Evolutionary conservation across 176 grass and related monocot genomes (phyloP), one percentile per base, ranked within the genome.

Genomic region (Bromus sterilis): DNA sequence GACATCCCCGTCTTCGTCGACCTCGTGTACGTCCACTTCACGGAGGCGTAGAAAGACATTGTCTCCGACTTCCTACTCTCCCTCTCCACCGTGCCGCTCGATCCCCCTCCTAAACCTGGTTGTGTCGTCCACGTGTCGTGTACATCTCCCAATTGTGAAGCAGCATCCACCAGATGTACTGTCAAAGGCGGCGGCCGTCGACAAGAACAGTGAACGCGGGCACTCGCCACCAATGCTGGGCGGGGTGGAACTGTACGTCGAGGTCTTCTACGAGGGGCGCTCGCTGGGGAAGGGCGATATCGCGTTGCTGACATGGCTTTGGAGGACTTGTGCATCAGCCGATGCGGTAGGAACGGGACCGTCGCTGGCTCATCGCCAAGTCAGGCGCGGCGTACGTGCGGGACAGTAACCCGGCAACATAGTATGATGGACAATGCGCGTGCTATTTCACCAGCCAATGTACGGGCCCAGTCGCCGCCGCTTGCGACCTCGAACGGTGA

Each of bases 401-500:
- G 92, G 86, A 88, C 3, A 89, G 92, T 18, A 89, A 91, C 86
- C 64, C 92, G n/a, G 86, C 80, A 31, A 55, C 62, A 2, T 92
- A 98, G 88, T 98, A 92, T 78, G 88, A 88, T 0, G 95, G 92
- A 4, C 88, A 89, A 78, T 98, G 95, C 75, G 88, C 95, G 67
- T 94, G 95, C 95, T 92, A 56, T 98, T 98, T 83, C 89, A 92
- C 80, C 78, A 89, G 77, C 92, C 92, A 7, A 29, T 60, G 26
- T 94, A 90, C n/a, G 91, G 91, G 48, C 91, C 91, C 91, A 94
- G 86, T 59, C 61, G 29, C 69, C 78, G 13, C 68, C 88, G 46
- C 59, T 94, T 3, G 42, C 83, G 12, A 33, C 91, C 0, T 88
- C 91, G 11, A 94, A 86, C 61, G 91, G 74, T 9, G 91, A 94